A percentile compares a stretch with the other conserved stretches of the same genome.
phyloP scores from a whole-genome alignment of 352 stramenopile species.

The Phytophthora uliginosa region DNA sequence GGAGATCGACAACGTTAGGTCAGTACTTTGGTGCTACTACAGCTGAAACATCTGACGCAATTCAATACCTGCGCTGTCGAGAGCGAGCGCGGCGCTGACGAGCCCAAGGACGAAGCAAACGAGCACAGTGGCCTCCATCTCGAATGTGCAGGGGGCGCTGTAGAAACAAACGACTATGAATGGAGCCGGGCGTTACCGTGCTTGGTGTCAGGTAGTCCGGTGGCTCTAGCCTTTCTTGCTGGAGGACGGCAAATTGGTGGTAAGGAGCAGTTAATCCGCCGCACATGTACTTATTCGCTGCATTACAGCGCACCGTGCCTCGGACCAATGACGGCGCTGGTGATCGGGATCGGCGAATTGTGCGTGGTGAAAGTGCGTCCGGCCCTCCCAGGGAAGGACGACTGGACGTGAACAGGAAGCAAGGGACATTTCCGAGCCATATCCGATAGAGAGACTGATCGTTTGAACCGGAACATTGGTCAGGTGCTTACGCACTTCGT shows the following conservation, averaged over 20 bases:
- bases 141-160: background rate
- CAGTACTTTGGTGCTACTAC: background rate
- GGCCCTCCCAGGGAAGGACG: slow-evolving; percentile 2
- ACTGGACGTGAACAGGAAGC: background rate
- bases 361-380: background rate
- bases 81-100: slow-evolving; percentile 44
- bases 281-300: background rate
- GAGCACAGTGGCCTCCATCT: slow-evolving; percentile 65
- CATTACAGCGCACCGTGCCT: slow-evolving; percentile 3
- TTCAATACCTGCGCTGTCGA: slow-evolving; percentile 45
- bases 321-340: slow-evolving; percentile 6
- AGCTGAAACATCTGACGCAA: background rate
- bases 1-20: background rate
- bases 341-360: background rate
- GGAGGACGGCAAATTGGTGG: slow-evolving; percentile 4
- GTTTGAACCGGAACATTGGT: too few species aligned
- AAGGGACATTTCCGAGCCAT: background rate
- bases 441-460: too few species aligned
- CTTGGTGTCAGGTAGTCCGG: background rate
- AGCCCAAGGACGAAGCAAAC: slow-evolving; percentile 56
- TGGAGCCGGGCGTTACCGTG: background rate
- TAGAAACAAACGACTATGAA: slow-evolving; percentile 10
- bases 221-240: background rate
- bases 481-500: too few species aligned
- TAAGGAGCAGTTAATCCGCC: slow-evolving; percentile 15